phyloP scores from a whole-genome alignment of 768 basidiomycete genomes.

The Russula sp. region DNA sequence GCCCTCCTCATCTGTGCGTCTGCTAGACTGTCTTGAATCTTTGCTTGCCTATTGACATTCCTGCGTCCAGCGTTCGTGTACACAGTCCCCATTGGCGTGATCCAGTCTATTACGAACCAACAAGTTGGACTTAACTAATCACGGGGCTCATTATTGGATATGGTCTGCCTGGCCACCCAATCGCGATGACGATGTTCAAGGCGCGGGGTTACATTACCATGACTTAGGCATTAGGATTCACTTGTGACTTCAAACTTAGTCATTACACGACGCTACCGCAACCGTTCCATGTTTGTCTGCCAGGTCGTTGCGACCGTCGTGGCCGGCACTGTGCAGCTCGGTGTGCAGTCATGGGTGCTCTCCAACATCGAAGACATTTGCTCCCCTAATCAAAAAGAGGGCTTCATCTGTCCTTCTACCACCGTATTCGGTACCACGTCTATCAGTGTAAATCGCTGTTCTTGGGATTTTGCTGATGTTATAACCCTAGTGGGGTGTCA shows the following conservation, averaged over 20 bases:
- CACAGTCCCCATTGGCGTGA: conserved; percentile 50
- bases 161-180: conserved; percentile 69
- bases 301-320: conserved; percentile 64
- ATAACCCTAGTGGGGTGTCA: conserved; percentile 70
- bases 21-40: neutral
- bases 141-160: conserved; percentile 80
- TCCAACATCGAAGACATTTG: conserved; percentile 62
- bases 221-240: conserved; percentile 63
- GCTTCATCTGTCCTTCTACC: conserved; percentile 63
- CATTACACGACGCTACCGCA: conserved; percentile 64
- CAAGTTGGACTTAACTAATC: conserved; percentile 66
- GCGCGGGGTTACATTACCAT: conserved; percentile 73
- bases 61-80: conserved; percentile 34
- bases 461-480: neutral
- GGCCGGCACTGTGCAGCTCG: conserved; percentile 69
- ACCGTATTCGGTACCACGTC: conserved; percentile 75
- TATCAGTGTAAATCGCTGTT: conserved; percentile 48
- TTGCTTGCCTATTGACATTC: neutral
- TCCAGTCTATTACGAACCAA: conserved; percentile 26
- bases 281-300: conserved; percentile 60
- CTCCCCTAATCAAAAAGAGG: conserved; percentile 43
- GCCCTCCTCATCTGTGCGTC: conserved; percentile 53
- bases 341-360: conserved; percentile 75
- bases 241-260: conserved; percentile 38
- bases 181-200: conserved; percentile 86